Evolutionary conservation across 2,329 filamentous ascomycete species (phyloP), one percentile per base, ranked within the genome.

Genomic region (Scedosporium minutisporum): DNA sequence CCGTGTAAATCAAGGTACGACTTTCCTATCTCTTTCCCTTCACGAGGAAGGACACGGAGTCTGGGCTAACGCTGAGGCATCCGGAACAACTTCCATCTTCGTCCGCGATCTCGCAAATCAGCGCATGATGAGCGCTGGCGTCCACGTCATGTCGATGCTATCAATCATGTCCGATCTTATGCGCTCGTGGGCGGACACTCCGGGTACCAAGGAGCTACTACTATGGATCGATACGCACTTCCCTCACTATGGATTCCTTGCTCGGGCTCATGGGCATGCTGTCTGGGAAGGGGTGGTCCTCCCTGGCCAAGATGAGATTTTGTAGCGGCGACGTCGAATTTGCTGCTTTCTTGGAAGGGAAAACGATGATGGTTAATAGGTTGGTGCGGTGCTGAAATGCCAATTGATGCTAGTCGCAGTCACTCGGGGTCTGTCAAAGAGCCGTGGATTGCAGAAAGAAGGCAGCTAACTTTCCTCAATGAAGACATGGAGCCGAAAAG

Each of bases 21-120:
- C 88, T 0, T 91, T 91, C 77, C 80, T 89, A 5, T 86, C 89
- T 0, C 80, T 91, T n/a, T 88, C 87, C 0, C 82, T 91, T 4
- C 79, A 86, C 42, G 82, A 85, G 14, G 87, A 84, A 53, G 89
- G 88, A 27, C 92, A 90, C 77, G 82, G 82, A 44, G 88, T 92
- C 63, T 91, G 82, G 76, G 87, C 87, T 67, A 89, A 90, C 74
- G 81, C 86, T 61, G 88, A 91, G 68, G 88, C 86, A 2, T 86
- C 82, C 0, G 88, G 87, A 1, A 91, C 88, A 1, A 85, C 85
- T 21, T 83, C 81, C 1, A 70, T 76, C 46, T 79, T 87, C 55
- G 79, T 88, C 63, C 80, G 85, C 6, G 83, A 86, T 64, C 80
- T 85, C 59, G 82, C 86, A 46, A 90, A 90, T 72, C 78, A 82